These are phyloP conservation scores for Chaetoscypha palmicola DNA, from an alignment of 2,329 filamentous ascomycete species.

Conservation along the genomic window DNA sequence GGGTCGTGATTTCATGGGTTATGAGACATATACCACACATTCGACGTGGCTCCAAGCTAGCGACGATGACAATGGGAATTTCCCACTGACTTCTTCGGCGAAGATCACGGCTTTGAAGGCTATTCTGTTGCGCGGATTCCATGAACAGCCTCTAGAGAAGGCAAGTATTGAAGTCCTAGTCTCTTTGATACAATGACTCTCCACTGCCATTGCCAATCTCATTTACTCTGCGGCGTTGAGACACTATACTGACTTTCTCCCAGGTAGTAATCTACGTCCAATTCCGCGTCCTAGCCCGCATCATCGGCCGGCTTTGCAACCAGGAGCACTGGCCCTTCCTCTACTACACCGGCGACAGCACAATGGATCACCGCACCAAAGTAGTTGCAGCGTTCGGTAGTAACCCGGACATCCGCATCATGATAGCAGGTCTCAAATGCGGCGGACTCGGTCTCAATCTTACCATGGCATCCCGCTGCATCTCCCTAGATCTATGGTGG, in stretches of 20 bases:
- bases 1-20: constrained; percentile 22
- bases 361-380: constrained; percentile 36
- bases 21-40: constrained; percentile 21
- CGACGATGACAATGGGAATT: constrained; percentile 18
- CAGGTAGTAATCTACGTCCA: constrained; percentile 49
- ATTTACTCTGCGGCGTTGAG: too few relatives aligned
- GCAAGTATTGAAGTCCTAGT: constrained; percentile 18
- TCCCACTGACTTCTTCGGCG: constrained; percentile 31
- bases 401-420: constrained; percentile 35
- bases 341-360: constrained; percentile 42
- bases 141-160: constrained; percentile 42
- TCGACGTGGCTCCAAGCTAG: constrained; percentile 22
- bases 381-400: constrained; percentile 41
- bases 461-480: constrained; percentile 43
- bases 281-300: constrained; percentile 45
- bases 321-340: constrained; percentile 40
- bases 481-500: constrained; percentile 36
- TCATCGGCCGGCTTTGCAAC: constrained; percentile 43
- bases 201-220: too few relatives aligned
- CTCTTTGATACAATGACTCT: not conserved
- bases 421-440: constrained; percentile 49
- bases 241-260: too few relatives aligned
- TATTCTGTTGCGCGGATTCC: constrained; percentile 34
- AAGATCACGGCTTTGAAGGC: constrained; percentile 34
- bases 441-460: constrained; percentile 51